phyloP scores from a whole-genome alignment of 306 rosid species.

The Ormosia semicastrata region DNA sequence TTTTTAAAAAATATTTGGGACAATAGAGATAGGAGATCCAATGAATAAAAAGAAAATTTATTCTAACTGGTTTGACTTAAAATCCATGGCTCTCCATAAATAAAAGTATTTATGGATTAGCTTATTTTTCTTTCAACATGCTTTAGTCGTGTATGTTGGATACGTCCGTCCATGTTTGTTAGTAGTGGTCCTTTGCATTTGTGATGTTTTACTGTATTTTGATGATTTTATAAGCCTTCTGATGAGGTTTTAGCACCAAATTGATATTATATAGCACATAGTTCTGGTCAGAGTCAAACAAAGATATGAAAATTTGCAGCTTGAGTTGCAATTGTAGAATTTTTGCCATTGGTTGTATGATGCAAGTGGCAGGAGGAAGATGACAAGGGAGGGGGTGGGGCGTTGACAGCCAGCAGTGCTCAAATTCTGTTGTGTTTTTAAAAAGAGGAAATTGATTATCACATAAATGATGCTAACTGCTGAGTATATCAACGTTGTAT shows the following conservation, averaged over 20 bases:
- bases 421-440: background rate
- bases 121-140: background rate
- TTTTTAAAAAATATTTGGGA: conserved; percentile 1
- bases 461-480: background rate
- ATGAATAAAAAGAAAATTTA: background rate
- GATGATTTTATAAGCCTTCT: background rate
- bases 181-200: background rate
- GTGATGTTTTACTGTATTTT: background rate
- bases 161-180: background rate
- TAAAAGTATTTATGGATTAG: background rate
- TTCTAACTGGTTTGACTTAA: conserved; percentile 1
- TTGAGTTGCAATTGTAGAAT: background rate
- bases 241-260: background rate
- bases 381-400: background rate
- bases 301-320: conserved; percentile 14
- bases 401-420: background rate
- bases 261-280: background rate
- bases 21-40: conserved; percentile 1
- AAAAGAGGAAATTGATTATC: background rate
- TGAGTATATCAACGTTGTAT: conserved; percentile 5
- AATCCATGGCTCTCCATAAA: background rate
- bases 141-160: background rate
- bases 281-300: conserved; percentile 6
- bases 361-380: background rate
- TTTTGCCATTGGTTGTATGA: conserved; percentile 22